phyloP scores from a whole-genome alignment of 306 rosid species.

The Cicer pinnatifidum region DNA sequence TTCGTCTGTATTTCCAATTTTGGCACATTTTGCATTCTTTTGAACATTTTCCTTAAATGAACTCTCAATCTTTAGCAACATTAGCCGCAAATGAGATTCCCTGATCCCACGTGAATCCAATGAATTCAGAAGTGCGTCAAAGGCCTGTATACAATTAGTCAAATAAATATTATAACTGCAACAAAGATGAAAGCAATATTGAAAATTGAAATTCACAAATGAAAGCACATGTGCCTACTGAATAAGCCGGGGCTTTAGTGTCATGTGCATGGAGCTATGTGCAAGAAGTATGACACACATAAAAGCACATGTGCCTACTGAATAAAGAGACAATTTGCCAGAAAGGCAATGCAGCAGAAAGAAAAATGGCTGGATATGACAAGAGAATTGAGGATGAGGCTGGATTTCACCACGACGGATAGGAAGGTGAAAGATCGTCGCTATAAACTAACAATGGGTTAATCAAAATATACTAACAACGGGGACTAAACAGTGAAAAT shows the following conservation, averaged over 20 bases:
- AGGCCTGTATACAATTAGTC: slow-evolving; percentile 61
- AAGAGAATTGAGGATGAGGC: neutral
- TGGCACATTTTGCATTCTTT: slow-evolving; percentile 53
- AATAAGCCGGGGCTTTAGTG: neutral
- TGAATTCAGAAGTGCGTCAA: slow-evolving; percentile 71
- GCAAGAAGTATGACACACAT: neutral
- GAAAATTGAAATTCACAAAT: slow-evolving; percentile 27
- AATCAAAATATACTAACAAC: neutral
- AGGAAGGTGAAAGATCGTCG: slow-evolving; percentile 1
- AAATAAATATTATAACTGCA: slow-evolving; percentile 21
- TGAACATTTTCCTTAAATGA: slow-evolving; percentile 75
- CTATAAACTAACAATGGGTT: neutral
- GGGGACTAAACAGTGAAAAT: neutral
- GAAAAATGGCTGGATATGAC: neutral
- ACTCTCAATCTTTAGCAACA: slow-evolving; percentile 85
- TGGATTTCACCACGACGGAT: neutral
- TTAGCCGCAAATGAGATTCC: slow-evolving; percentile 87
- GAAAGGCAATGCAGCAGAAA: slow-evolving; percentile 4
- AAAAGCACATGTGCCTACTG: neutral
- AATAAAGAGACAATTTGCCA: neutral
- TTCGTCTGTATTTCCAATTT: slow-evolving; percentile 47
- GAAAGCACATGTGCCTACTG: neutral
- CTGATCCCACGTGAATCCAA: slow-evolving; percentile 91
- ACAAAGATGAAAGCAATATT: slow-evolving; percentile 3
- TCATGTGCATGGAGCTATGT: neutral